Base-by-base conservation (phyloP, 306 rosid genomes). In the Cicer cuneatum region DNA sequence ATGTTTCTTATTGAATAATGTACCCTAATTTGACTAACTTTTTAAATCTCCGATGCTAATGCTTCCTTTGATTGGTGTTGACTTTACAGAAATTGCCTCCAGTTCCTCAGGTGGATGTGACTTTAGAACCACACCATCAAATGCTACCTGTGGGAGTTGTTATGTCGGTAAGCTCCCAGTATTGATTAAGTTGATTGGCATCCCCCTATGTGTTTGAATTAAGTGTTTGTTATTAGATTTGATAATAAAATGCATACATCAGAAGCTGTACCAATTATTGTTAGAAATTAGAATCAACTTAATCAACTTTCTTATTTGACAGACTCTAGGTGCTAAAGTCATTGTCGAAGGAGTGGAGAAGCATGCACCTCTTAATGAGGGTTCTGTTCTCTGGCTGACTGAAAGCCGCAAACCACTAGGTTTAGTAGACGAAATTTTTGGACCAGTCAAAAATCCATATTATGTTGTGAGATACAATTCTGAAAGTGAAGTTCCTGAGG, bases 311-410 rank as follows among this genome's bases (percentile, higher is more conserved):
- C 64, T 77, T 78, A 52, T 83, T 75, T 65, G 76, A 33, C 89
- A 94, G 99, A 53, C 81, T 59, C 8, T 94, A 7, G 96, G 90
- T 51, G 82, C 86, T 77, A 88, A 85, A 83, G 90, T 92, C 78
- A 81, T 94, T 59, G 96, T 94, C 21, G 97, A 94, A 83, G 97
- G 95, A 53, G 73, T 78, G 39, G 90, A 92, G 86, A 92, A 88
- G 85, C 99, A 94, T 77, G 84, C 59, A 18, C 97, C 97, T 71
- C 93, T 94, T 37, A 85, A 74, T 11, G 99, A 92, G 67, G 99
- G 96, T 42, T 92, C 99, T 45, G 83, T 92, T 82, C 86, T 94
- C 64, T 94, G 97, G 99, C 77, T 92, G 68, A 90, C 97, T 10
- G 90, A 88, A 80, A 74, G 82, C 71, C 77, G 82, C 79, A 80